Percentiles rank a stretch among this genome's conserved stretches.
phyloP scores from a whole-genome alignment of 2,329 filamentous ascomycete species.

The Lasiodiplodia hormozganensis region DNA sequence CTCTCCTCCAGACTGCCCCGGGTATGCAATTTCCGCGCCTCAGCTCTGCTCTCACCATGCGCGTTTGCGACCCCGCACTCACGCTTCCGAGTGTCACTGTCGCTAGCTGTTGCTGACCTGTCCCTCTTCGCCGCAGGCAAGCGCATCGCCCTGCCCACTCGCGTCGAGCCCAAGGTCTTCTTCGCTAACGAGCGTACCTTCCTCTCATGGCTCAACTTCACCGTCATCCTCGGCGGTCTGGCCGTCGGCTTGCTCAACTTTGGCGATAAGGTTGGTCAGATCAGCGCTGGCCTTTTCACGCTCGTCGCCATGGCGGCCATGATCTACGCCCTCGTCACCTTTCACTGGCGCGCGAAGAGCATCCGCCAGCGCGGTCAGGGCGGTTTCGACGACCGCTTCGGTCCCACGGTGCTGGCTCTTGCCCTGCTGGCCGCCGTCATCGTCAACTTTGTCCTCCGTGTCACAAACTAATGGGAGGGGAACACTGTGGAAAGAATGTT shows the following conservation, averaged over 20 bases:
- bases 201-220: slow-evolving; percentile 99
- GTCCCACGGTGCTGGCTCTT: slow-evolving; percentile 87
- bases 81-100: slow-evolving; percentile 7
- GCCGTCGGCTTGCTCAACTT: slow-evolving; percentile 98
- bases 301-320: slow-evolving; percentile 93
- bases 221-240: slow-evolving; percentile 94
- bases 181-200: slow-evolving; percentile 99
- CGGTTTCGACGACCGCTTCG: slow-evolving; percentile 95
- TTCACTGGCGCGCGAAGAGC: slow-evolving; percentile 95
- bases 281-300: slow-evolving; percentile 92
- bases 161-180: slow-evolving; percentile 99
- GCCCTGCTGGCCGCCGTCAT: slow-evolving; percentile 88
- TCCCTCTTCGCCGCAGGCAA: slow-evolving; percentile 69
- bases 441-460: slow-evolving; percentile 84
- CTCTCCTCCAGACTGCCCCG: slow-evolving; percentile 90
- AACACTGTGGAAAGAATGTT: not conserved
- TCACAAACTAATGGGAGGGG: slow-evolving; percentile 4
- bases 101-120: slow-evolving; percentile 31
- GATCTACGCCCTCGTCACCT: slow-evolving; percentile 92
- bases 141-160: slow-evolving; percentile 95
- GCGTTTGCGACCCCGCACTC: too few species aligned
- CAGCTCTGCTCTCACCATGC: not conserved
- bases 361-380: slow-evolving; percentile 91
- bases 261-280: slow-evolving; percentile 91
- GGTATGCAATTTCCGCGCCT: slow-evolving; percentile 61